A percentile compares a stretch with the other conserved stretches of the same genome.
Conservation (phyloP, 805 yeast species). For the Wickerhamiella occidentalis region DNA sequence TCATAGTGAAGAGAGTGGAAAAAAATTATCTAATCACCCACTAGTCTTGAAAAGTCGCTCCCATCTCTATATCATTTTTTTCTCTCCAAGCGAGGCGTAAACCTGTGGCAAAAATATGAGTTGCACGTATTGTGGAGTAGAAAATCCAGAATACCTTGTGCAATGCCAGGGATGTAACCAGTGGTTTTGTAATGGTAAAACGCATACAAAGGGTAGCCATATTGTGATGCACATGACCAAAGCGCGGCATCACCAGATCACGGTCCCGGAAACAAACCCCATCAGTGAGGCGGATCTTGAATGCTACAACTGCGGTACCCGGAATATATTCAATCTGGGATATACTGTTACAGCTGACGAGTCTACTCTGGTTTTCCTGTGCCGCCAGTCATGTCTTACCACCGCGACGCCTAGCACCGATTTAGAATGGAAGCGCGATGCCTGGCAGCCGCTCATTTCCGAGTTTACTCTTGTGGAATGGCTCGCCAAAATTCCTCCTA, state of each 20-base stretch:
- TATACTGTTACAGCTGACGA: slow-evolving; percentile 79
- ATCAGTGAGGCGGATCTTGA: slow-evolving; percentile 80
- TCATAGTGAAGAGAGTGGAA: slow-evolving; percentile 29
- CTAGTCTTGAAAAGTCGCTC: too few relatives aligned
- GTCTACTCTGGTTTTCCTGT: slow-evolving; percentile 72
- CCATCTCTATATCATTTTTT: background rate
- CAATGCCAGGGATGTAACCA: slow-evolving; percentile 64
- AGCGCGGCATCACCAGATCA: slow-evolving; percentile 61
- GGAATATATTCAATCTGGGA: slow-evolving; percentile 69
- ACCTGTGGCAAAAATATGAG: slow-evolving; percentile 9
- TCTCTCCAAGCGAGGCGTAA: background rate
- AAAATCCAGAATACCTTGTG: slow-evolving; percentile 50
- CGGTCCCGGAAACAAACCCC: slow-evolving; percentile 67
- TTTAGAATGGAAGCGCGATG: slow-evolving; percentile 71
- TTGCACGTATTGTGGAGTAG: slow-evolving; percentile 57
- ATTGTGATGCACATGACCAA: slow-evolving; percentile 75
- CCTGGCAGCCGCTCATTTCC: slow-evolving; percentile 80
- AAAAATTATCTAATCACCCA: background rate
- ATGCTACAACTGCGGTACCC: slow-evolving; percentile 81
- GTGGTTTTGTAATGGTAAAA: slow-evolving; percentile 82
- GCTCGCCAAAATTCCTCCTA: slow-evolving; percentile 63
- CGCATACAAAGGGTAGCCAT: slow-evolving; percentile 53
- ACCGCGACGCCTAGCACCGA: slow-evolving; percentile 42
- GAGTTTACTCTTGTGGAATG: slow-evolving; percentile 67
- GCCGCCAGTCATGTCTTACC: slow-evolving; percentile 67